phyloP scores from a whole-genome alignment of 352 stramenopile species.

The Globisporangium yorkense region DNA sequence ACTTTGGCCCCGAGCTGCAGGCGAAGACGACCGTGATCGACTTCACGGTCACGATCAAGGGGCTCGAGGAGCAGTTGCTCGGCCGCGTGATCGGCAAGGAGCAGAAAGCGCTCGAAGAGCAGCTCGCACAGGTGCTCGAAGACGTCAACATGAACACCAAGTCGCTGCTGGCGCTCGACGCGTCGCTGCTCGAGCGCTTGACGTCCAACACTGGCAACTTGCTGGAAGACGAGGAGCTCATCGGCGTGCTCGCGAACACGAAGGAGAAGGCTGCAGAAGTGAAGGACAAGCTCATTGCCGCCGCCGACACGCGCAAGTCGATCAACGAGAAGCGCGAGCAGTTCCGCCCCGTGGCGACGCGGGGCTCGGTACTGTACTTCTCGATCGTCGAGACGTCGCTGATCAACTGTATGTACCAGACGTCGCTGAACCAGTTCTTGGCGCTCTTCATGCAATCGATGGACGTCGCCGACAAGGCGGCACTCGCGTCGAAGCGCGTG shows the following conservation, averaged over 20 bases:
- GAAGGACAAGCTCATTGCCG: constrained; percentile 96
- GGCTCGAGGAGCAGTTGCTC: constrained; percentile 96
- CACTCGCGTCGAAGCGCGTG: constrained; percentile 96
- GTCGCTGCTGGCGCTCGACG: constrained; percentile 93
- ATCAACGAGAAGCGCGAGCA: constrained; percentile 99
- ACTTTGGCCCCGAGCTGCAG: constrained; percentile 96
- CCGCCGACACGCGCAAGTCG: constrained; percentile 94
- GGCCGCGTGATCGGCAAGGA: constrained; percentile 97
- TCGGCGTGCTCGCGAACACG: constrained; percentile 96
- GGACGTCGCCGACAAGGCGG: constrained; percentile 95
- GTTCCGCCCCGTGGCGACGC: constrained; percentile 96
- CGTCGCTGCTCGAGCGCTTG: constrained; percentile 93
- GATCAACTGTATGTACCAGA: constrained; percentile 99
- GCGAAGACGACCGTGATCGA: constrained; percentile 98
- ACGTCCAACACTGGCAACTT: constrained; percentile 97
- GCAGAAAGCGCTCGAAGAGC: constrained; percentile 96
- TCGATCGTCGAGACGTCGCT: constrained; percentile 97
- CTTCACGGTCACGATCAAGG: constrained; percentile 97
- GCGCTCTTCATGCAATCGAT: constrained; percentile 98
- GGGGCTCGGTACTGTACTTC: constrained; percentile 98
- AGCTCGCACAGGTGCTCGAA: constrained; percentile 97
- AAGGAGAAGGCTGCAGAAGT: constrained; percentile 98
- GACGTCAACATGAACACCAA: constrained; percentile 99
- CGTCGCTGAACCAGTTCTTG: constrained; percentile 96
- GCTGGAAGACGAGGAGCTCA: constrained; percentile 98